phyloP scores from a whole-genome alignment of 495 filamentous ascomycete genomes.

The Tuber aestivum region DNA sequence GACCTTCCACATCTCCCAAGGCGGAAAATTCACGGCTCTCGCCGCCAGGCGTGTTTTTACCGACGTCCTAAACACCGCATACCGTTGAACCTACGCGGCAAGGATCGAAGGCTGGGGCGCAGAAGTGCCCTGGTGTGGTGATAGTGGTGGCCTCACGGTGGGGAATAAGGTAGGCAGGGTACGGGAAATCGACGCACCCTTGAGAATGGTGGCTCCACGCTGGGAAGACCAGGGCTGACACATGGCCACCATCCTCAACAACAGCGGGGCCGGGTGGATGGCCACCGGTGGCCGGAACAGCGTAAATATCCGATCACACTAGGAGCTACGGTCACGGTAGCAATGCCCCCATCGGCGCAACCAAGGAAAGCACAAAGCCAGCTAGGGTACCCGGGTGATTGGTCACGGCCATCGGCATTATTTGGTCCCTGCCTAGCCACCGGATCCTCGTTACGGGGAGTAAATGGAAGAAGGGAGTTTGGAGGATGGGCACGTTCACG shows the following conservation, averaged over 20 bases:
- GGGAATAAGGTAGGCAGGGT: slow-evolving; percentile 79
- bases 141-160: slow-evolving; percentile 64
- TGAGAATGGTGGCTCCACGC: slow-evolving; percentile 61
- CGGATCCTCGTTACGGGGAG: slow-evolving; percentile 82
- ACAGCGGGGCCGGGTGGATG: no score
- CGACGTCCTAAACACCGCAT: slow-evolving; percentile 74
- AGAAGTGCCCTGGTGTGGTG: slow-evolving; percentile 85
- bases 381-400: slow-evolving; percentile 70
- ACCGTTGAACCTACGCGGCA: slow-evolving; percentile 80
- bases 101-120: slow-evolving; percentile 74
- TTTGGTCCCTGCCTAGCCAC: slow-evolving; percentile 77
- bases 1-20: slow-evolving; percentile 78
- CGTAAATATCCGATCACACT: slow-evolving; percentile 84
- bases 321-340: slow-evolving; percentile 46
- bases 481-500: no score
- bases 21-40: no score
- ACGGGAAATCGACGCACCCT: slow-evolving; percentile 71
- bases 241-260: slow-evolving; percentile 69
- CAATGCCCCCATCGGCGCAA: slow-evolving; percentile 47
- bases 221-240: no score
- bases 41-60: slow-evolving; percentile 74
- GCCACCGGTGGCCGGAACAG: slow-evolving; percentile 77
- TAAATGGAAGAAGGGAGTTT: slow-evolving; percentile 81
- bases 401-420: slow-evolving; percentile 68
- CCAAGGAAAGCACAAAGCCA: slow-evolving; percentile 63